These are phyloP conservation scores for Arthromyces matolae DNA, from an alignment of 768 basidiomycete genomes.

Conservation along the genomic window DNA sequence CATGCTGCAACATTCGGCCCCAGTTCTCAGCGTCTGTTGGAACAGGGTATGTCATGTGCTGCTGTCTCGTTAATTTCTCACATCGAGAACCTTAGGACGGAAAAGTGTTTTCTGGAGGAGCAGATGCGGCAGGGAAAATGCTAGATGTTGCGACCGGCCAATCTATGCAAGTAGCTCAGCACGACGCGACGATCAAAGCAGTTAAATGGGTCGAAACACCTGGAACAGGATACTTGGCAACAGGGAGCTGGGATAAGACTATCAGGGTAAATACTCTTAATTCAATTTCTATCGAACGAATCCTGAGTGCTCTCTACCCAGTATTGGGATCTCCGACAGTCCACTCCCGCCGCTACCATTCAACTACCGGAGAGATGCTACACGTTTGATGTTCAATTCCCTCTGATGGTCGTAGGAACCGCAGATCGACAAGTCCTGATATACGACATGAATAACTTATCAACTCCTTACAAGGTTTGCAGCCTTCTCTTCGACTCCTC, in stretches of 20 bases:
- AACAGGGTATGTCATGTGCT: conserved; percentile 58
- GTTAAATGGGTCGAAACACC: conserved; percentile 79
- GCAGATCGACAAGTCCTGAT: conserved; percentile 90
- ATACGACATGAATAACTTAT: conserved; percentile 80
- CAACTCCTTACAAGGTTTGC: conserved; percentile 57
- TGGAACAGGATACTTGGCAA: conserved; percentile 73
- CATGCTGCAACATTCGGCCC: conserved; percentile 85
- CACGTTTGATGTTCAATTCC: conserved; percentile 74
- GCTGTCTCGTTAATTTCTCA: background rate
- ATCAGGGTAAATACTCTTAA: conserved; percentile 63
- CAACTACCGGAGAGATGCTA: conserved; percentile 87
- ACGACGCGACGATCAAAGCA: conserved; percentile 84
- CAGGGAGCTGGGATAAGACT: conserved; percentile 98
- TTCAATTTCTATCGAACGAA: background rate
- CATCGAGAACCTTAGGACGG: conserved; percentile 57
- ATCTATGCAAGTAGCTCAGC: conserved; percentile 78
- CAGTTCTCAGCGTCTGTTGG: conserved; percentile 87
- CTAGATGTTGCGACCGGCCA: conserved; percentile 85
- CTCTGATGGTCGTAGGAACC: conserved; percentile 86
- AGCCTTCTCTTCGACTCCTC: background rate
- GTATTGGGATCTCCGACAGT: conserved; percentile 89
- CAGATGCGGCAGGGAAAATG: conserved; percentile 90
- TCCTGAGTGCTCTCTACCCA: conserved; percentile 24
- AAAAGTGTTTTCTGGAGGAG: conserved; percentile 87
- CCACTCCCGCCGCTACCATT: conserved; percentile 72